A percentile compares a stretch with the other conserved stretches of the same genome.
These are phyloP conservation scores for Nannochloris sp. DNA, from an alignment of 139 green algal genomes.

Conservation along the genomic window DNA sequence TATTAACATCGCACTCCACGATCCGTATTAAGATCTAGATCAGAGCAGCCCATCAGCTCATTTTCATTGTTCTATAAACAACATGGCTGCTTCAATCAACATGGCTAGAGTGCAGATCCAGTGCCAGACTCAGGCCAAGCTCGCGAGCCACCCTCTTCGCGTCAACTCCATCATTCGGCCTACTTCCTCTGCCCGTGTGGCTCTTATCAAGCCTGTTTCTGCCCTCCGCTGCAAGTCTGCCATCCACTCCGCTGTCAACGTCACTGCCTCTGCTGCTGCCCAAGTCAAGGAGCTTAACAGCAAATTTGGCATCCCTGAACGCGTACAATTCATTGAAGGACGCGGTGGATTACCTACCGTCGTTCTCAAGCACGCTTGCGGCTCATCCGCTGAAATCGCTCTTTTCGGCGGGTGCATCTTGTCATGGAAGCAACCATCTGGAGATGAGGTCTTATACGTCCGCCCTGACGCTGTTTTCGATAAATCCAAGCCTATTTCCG, in stretches of 20 bases:
- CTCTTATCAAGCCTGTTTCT: neutral
- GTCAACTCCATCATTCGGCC: too few species aligned
- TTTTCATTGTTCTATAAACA: too few species aligned
- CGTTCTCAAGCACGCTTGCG: slow-evolving; percentile 52
- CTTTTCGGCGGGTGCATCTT: slow-evolving; percentile 81
- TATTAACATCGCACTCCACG: too few species aligned
- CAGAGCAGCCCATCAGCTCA: too few species aligned
- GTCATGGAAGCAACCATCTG: slow-evolving; percentile 80
- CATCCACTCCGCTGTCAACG: too few species aligned
- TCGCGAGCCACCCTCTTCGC: too few species aligned
- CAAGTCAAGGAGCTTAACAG: slow-evolving; percentile 10
- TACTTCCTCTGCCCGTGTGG: too few species aligned
- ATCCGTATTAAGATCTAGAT: too few species aligned
- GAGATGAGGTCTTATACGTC: slow-evolving; percentile 91
- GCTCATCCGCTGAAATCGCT: slow-evolving; percentile 74
- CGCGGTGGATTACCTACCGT: slow-evolving; percentile 30
- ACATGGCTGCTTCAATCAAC: too few species aligned
- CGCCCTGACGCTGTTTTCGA: slow-evolving; percentile 93
- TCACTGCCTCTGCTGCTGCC: neutral
- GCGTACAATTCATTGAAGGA: slow-evolving; percentile 17
- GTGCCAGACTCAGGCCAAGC: too few species aligned
- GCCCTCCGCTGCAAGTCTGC: neutral
- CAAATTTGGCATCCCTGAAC: slow-evolving; percentile 17
- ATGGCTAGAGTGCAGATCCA: too few species aligned
- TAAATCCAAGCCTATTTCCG: slow-evolving; percentile 83